phyloP scores from a whole-genome alignment of 768 basidiomycete genomes.

The Pilatotrama ljubarskyi region DNA sequence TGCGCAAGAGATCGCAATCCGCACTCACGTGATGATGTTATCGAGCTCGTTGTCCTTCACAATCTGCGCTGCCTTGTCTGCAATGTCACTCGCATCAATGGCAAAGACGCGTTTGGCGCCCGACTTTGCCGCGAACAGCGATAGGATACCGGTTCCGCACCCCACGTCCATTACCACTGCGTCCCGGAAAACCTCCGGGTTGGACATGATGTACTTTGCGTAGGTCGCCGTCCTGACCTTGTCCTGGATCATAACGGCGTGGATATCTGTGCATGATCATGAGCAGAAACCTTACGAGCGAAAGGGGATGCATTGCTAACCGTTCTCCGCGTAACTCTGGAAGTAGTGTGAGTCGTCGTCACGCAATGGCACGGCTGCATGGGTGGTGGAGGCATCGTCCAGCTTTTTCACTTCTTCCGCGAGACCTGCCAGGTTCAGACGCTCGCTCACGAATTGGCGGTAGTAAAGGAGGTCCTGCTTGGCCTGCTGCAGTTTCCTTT shows the following conservation, averaged over 20 bases:
- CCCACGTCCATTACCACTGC: slow-evolving; percentile 93
- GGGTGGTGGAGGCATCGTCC: slow-evolving; percentile 25
- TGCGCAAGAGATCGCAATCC: background rate
- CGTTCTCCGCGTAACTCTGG: slow-evolving; percentile 85
- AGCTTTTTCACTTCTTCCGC: slow-evolving; percentile 43
- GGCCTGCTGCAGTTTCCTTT: slow-evolving; percentile 59
- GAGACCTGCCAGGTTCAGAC: slow-evolving; percentile 48
- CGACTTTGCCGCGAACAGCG: slow-evolving; percentile 84
- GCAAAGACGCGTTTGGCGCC: slow-evolving; percentile 91
- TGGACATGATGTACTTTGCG: slow-evolving; percentile 85
- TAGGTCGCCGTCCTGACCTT: slow-evolving; percentile 93
- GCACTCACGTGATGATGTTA: slow-evolving; percentile 64
- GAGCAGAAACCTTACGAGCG: background rate
- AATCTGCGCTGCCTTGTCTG: slow-evolving; percentile 48
- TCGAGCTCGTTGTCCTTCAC: slow-evolving; percentile 55
- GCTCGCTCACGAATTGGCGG: slow-evolving; percentile 53
- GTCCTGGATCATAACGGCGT: slow-evolving; percentile 96
- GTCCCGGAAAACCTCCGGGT: slow-evolving; percentile 77
- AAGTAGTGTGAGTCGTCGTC: slow-evolving; percentile 97
- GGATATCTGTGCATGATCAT: slow-evolving; percentile 63
- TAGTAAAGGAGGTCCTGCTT: slow-evolving; percentile 65
- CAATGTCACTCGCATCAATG: slow-evolving; percentile 83
- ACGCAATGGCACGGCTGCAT: slow-evolving; percentile 38
- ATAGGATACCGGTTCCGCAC: slow-evolving; percentile 93
- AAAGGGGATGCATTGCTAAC: slow-evolving; percentile 40